phyloP scores from a whole-genome alignment of 1,139 yeast genomes.

The Saccharomyces hybrid region DNA sequence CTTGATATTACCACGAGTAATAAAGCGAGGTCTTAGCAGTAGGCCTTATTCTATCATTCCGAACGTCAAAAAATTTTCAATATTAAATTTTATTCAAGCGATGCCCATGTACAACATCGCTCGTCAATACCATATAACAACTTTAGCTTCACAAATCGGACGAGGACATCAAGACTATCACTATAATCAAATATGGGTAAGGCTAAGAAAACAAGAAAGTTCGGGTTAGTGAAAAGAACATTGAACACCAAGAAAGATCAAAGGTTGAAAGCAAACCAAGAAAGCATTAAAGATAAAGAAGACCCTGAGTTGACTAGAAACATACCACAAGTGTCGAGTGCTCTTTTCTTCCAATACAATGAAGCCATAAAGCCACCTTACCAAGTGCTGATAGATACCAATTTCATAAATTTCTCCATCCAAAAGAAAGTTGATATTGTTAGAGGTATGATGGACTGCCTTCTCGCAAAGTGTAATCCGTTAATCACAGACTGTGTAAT shows the following conservation, averaged over 20 bases:
- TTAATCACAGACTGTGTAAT: constrained; percentile 93
- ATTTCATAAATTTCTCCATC: constrained; percentile 90
- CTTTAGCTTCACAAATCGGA: neutral
- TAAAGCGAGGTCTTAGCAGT: neutral
- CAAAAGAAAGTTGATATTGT: constrained; percentile 91
- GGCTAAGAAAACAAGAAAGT: constrained; percentile 94
- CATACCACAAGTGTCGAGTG: constrained; percentile 95
- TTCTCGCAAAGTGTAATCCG: constrained; percentile 93
- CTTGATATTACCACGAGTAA: neutral
- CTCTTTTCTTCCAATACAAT: constrained; percentile 89
- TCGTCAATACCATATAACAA: neutral
- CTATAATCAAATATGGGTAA: constrained; percentile 61
- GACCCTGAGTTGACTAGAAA: constrained; percentile 80
- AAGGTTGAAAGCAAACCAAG: constrained; percentile 40
- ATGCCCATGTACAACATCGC: neutral
- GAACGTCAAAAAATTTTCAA: neutral
- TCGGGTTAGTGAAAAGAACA: constrained; percentile 83
- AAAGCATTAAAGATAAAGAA: constrained; percentile 33
- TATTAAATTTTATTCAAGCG: neutral
- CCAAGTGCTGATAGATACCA: constrained; percentile 91
- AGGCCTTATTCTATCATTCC: neutral
- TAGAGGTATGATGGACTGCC: constrained; percentile 91
- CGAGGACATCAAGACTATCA: neutral
- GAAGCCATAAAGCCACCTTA: constrained; percentile 94
- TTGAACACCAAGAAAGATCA: constrained; percentile 62